Base-by-base conservation (phyloP, 805 yeast species). In the Candida ficus region DNA sequence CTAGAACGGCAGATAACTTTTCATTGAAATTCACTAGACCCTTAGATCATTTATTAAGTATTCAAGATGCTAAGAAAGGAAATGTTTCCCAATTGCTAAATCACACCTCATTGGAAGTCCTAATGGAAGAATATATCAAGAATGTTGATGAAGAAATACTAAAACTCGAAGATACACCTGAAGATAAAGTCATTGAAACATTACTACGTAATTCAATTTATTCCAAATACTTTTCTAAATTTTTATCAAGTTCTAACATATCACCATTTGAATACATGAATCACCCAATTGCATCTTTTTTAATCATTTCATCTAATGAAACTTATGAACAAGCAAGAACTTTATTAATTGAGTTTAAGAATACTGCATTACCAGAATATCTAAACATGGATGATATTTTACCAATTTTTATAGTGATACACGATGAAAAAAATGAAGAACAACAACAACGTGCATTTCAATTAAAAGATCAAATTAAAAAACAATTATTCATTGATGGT, bases 251-350 rank as follows among this genome's bases (percentile, higher is more conserved):
- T 11, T 71, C 76, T 12, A 70, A 71, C 7, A 62, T 85, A 8
- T 77, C 86, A 2, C 80, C 91, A 2, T 87, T 85, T 56, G 97
- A 91, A 59, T 80, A 88, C 5, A 80, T 89, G 58, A 80, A 84
- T 49, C 96, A 90, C 56, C 97, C 97, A 0, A 75, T 88, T 2
- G 73, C 86, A 3, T 83, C 89, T 31, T 57, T 91, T 12, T 70
- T 88, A 37, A 80, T 81, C 1, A 67, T 88, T 4, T 75, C 86
- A 18, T 68, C 76, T 18, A 48, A 61, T 12, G 85, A 80, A 42
- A 44, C 73, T 0, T 58, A 76, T 25, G 79, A 75, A 11, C 60
- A 63, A n/a, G 78, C 93, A 5, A 70, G 83, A 38, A 73, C 71
- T 16, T 57, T 78, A 29, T 62, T 86, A 18, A 73, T 78, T 3